Base-by-base conservation (phyloP, 2,329 filamentous ascomycete species). In the Colletotrichum truncatum region DNA sequence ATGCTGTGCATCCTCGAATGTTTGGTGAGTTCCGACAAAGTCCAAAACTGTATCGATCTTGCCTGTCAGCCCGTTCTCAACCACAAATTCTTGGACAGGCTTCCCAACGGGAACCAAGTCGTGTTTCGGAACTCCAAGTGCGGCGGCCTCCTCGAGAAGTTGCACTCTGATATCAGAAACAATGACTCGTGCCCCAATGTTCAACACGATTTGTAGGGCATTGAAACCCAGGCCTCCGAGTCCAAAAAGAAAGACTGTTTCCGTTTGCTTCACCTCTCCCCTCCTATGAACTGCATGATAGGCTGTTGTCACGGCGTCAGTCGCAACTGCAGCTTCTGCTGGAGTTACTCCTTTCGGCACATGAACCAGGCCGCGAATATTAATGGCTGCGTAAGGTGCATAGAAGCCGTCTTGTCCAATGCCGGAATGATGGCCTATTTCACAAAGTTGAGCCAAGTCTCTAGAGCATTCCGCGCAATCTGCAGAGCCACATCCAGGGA, bases 131-230 rank as follows among this genome's bases (percentile, higher is more conserved):
- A 80, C 66, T 2, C 77, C 77, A 11, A 78, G 63, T 6, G 70
- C 68, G 8, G 51, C 57, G 10, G 69, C 69, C 16, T 68, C 64
- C 9, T 67, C 63, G 7, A 69, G 64, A 14, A 67, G 38, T 16
- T 67, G 45, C 36, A 66, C 48, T n/a, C 64, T 57, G n/a, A 70
- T 55, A 36, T 70, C 67, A 10, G 59, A 70, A 4, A 69, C 62
- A 30, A 81, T 93, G 12, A 85, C 91, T 18, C 84, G 89, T 48
- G 87, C 75, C 10, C 77, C 76, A n/a, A 80, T 75, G 18, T 75
- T 68, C 5, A 70, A 67, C 4, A 78, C 70, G 14, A 78, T 74
- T 61, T 80, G 77, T 9, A 81, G 64, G 1, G 74, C 80, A 63
- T 81, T 81, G 54, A 80, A 78, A 1, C 79, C 79, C 3, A 81